Evolutionary conservation across 805 yeast genomes (phyloP).

Genomic region (Wickerhamomyces xylosicus): DNA sequence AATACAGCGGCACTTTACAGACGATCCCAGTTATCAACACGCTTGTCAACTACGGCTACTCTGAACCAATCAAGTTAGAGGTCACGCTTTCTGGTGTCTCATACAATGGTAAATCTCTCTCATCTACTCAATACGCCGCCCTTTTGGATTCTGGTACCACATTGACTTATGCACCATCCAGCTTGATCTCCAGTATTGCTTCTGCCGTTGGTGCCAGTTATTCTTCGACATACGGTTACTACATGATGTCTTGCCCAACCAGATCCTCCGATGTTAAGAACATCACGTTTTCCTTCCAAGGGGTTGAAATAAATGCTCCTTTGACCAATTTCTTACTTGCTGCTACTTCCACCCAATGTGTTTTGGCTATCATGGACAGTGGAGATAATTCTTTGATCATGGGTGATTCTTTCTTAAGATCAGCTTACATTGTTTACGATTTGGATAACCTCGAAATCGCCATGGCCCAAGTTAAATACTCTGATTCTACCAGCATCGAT

Average conservation of each 20-base stretch:
- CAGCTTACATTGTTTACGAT: constrained; percentile 60
- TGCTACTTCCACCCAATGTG: constrained; percentile 2
- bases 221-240: constrained; percentile 31
- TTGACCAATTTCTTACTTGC: constrained; percentile 23
- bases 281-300: constrained; percentile 38
- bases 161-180: constrained; percentile 32
- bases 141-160: constrained; percentile 35
- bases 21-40: constrained; percentile 36
- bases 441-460: constrained; percentile 46
- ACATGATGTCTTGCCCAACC: constrained; percentile 33
- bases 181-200: constrained; percentile 26
- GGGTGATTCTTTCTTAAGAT: constrained; percentile 58
- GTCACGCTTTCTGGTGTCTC: constrained; percentile 27
- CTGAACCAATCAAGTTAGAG: constrained; percentile 34
- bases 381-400: constrained; percentile 29
- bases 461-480: constrained; percentile 34
- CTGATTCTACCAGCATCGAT: neutral
- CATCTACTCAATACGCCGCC: constrained; percentile 20
- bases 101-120: constrained; percentile 1
- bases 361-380: constrained; percentile 3
- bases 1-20: constrained; percentile 41
- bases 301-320: constrained; percentile 43
- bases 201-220: constrained; percentile 32
- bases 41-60: constrained; percentile 18
- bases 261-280: constrained; percentile 5